Percentiles rank a stretch among this genome's conserved stretches.
Evolutionary conservation across 495 filamentous ascomycete species (phyloP).

Genomic region (Evernia prunastri): DNA sequence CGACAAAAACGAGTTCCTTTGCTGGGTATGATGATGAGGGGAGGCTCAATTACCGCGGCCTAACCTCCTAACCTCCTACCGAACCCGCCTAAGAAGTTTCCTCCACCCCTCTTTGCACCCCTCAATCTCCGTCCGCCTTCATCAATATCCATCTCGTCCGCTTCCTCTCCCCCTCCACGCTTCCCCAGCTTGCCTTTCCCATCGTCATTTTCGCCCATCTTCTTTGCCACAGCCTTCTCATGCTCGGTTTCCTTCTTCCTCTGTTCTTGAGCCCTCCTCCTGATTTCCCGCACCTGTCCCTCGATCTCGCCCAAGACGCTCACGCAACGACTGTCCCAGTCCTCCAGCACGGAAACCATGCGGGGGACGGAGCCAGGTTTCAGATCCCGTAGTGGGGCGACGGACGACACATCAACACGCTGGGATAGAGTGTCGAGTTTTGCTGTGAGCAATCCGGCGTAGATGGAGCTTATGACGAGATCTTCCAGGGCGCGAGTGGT

Average conservation of each 20-base stretch:
- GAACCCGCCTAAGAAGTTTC: constrained; percentile 17
- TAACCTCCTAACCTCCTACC: constrained; percentile 28
- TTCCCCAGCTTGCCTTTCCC: constrained; percentile 26
- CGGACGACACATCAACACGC: constrained; percentile 66
- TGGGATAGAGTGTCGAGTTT: constrained; percentile 60
- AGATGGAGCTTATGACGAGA: constrained; percentile 83
- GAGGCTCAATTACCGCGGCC: constrained; percentile 5
- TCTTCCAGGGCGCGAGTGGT: constrained; percentile 72
- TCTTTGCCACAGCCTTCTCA: constrained; percentile 39
- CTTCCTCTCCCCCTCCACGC: constrained; percentile 34
- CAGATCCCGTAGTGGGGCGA: constrained; percentile 80
- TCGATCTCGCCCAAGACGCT: constrained; percentile 71
- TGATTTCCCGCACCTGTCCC: constrained; percentile 57
- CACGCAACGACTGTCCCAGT: constrained; percentile 72
- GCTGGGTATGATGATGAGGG: background rate
- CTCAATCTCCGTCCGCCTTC: constrained; percentile 43
- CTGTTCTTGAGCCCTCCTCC: constrained; percentile 44
- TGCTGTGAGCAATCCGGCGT: constrained; percentile 70
- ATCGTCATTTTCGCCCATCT: constrained; percentile 24
- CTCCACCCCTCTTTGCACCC: constrained; percentile 28
- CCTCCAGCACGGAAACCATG: constrained; percentile 59
- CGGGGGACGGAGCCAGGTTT: constrained; percentile 57
- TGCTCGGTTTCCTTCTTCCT: constrained; percentile 41
- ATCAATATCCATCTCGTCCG: constrained; percentile 49
- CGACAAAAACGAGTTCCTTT: background rate